Conservation (phyloP, 495 filamentous ascomycete genomes). For the Annulohypoxylon nitens region DNA sequence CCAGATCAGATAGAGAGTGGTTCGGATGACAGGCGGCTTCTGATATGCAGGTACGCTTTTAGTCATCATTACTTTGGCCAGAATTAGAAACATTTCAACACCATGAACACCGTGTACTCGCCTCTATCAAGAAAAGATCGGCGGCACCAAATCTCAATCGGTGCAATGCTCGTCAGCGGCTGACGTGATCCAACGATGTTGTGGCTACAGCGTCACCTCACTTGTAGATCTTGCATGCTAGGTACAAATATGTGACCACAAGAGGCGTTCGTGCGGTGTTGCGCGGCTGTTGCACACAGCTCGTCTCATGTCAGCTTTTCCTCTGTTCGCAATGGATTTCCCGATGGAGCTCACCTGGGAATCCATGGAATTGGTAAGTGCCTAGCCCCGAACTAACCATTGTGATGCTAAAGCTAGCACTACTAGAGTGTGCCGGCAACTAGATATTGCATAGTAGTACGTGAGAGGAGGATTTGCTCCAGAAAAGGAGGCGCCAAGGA, state of each 20-base stretch:
- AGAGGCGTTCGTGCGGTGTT: background rate
- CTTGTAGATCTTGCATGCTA: slow-evolving; percentile 26
- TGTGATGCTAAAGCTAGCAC: background rate
- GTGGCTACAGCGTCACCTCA: slow-evolving; percentile 5
- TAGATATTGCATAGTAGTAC: too few relatives aligned
- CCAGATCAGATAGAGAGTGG: background rate
- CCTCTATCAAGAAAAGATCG: slow-evolving; percentile 4
- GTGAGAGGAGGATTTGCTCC: background rate
- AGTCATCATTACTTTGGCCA: slow-evolving; percentile 5
- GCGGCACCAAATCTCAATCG: slow-evolving; percentile 4
- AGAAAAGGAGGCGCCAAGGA: slow-evolving; percentile 18
- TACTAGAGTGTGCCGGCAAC: background rate
- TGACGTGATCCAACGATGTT: slow-evolving; percentile 26
- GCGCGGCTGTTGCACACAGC: background rate
- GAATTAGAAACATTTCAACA: slow-evolving; percentile 15
- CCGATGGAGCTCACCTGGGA: background rate
- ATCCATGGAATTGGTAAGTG: background rate
- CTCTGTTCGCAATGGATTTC: slow-evolving; percentile 13
- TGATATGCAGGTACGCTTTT: slow-evolving; percentile 22
- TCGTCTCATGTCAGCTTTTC: slow-evolving; percentile 12
- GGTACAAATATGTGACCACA: background rate
- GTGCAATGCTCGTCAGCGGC: slow-evolving; percentile 26
- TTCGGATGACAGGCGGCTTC: background rate
- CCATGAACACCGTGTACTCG: background rate
- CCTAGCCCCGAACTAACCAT: background rate